Conservation (phyloP, 495 filamentous ascomycete genomes). For the Tuber brumale region DNA sequence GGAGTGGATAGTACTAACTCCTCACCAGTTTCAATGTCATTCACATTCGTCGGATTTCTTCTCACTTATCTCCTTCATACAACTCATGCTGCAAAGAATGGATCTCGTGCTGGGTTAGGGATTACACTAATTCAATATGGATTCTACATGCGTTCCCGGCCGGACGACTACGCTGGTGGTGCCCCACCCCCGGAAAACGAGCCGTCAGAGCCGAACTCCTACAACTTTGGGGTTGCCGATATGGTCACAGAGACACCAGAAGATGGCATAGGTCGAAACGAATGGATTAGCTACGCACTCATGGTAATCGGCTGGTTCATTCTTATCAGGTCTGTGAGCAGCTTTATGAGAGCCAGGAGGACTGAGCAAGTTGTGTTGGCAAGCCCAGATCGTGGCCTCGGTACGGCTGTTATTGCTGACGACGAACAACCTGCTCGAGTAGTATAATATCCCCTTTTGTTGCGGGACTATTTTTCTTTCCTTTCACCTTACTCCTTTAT, state of each 20-base stretch:
- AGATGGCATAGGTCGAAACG: slow-evolving; percentile 51
- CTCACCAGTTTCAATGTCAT: slow-evolving; percentile 94
- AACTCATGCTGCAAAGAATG: slow-evolving; percentile 95
- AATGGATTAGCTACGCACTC: slow-evolving; percentile 85
- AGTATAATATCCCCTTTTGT: slow-evolving; percentile 51
- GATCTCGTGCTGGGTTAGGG: slow-evolving; percentile 85
- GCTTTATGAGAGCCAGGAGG: slow-evolving; percentile 76
- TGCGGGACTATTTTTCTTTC: neutral
- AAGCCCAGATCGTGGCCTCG: slow-evolving; percentile 84
- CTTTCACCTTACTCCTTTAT: slow-evolving; percentile 1
- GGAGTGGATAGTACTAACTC: slow-evolving; percentile 87
- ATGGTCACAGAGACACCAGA: slow-evolving; percentile 45
- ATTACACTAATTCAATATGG: slow-evolving; percentile 95
- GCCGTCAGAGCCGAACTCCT: slow-evolving; percentile 80
- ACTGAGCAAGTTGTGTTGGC: slow-evolving; percentile 91
- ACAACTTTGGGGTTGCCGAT: slow-evolving; percentile 72
- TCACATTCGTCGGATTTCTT: slow-evolving; percentile 92
- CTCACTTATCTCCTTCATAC: slow-evolving; percentile 97
- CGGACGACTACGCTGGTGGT: slow-evolving; percentile 46
- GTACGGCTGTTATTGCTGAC: slow-evolving; percentile 79
- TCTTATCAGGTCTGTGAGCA: slow-evolving; percentile 78
- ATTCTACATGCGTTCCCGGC: slow-evolving; percentile 64
- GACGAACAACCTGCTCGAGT: slow-evolving; percentile 75
- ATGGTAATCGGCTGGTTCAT: slow-evolving; percentile 99
- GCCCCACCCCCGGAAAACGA: slow-evolving; percentile 49